Base-by-base conservation (phyloP, 441 rosid species). In the Brassica hybrid region DNA sequence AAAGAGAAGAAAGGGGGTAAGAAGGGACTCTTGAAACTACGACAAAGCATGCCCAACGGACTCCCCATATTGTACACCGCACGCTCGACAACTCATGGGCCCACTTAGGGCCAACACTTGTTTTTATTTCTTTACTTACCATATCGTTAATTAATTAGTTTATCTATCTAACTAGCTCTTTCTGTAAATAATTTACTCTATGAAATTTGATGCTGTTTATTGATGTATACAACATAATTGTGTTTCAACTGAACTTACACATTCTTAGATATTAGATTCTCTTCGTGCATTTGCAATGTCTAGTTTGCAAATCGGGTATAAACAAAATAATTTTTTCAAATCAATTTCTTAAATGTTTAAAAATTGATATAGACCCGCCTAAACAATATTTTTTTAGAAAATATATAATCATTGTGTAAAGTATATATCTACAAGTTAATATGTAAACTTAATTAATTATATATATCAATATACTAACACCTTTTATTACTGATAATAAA, bases 11-110 rank as follows among this genome's bases (percentile, higher is more conserved):
- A 77, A 66, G 48, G 68, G 17, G 17, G 77, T 16, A 48, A 67
- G 62, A 48, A 67, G 76, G 57, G 57, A 52, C 68, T 78, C 76
- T 78, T 72, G 68, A 34, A 77, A 67, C 80, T 73, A 60, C 70
- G 82, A 79, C 78, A 79, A 74, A 79, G 82, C 82, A 69, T 79
- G 82, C 67, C 82, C 82, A 79, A 69, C 82, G 82, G 75, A 79
- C 82, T 67, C 74, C 65, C 82, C 67, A 52, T 69, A 59, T 30
- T 79, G 82, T 67, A 73, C 71, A 64, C 75, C 71, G 82, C 82
- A 79, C 67, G 82, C 82, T 74, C 78, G 82, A 79, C 82, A 68
- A 52, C 67, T 74, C 62, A 23, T 63, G 76, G 82, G 19, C 71
- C 82, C 78, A 79, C 82, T 68, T 79, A 73, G 81, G 81, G 77